A percentile compares a stretch with the other conserved stretches of the same genome.
These are phyloP conservation scores for Phylloporus arenicola DNA, from an alignment of 768 basidiomycete genomes.

Conservation along the genomic window DNA sequence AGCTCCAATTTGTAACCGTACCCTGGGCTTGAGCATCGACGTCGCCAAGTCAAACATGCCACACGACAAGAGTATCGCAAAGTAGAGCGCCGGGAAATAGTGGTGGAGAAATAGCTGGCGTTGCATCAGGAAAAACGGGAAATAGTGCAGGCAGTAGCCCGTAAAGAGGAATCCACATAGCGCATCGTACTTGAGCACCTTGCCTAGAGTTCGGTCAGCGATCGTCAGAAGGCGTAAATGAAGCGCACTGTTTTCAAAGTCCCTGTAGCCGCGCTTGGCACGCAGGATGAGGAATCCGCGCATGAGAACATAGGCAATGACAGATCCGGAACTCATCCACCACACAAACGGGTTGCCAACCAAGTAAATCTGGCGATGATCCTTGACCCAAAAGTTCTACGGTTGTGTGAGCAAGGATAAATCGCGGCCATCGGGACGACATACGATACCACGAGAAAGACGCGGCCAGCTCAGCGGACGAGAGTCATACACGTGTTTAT, in stretches of 20 bases:
- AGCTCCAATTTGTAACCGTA: slow-evolving; percentile 76
- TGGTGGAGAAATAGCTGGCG: slow-evolving; percentile 98
- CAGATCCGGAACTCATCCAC: slow-evolving; percentile 76
- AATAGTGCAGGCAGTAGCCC: slow-evolving; percentile 90
- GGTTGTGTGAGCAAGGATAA: not conserved
- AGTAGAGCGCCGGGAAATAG: slow-evolving; percentile 96
- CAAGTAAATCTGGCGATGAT: slow-evolving; percentile 92
- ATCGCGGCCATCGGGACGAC: slow-evolving; percentile 26
- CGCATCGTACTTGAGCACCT: slow-evolving; percentile 86
- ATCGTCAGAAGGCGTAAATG: not conserved
- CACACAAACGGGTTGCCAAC: slow-evolving; percentile 93
- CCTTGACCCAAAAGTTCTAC: slow-evolving; percentile 98
- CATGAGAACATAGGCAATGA: slow-evolving; percentile 59
- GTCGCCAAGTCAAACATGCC: slow-evolving; percentile 83
- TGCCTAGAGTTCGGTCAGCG: slow-evolving; percentile 44
- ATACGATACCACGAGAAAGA: slow-evolving; percentile 86
- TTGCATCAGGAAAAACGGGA: slow-evolving; percentile 96
- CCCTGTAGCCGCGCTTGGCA: slow-evolving; percentile 84
- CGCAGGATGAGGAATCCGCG: slow-evolving; percentile 82
- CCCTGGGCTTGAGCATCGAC: slow-evolving; percentile 64
- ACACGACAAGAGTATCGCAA: slow-evolving; percentile 74
- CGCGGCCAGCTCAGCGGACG: slow-evolving; percentile 91
- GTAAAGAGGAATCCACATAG: slow-evolving; percentile 88
- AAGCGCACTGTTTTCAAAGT: slow-evolving; percentile 83
- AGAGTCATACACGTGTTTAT: slow-evolving; percentile 92